These are phyloP conservation scores for Keithomyces neogunnii DNA, from an alignment of 2,329 filamentous ascomycete genomes.

Conservation along the genomic window DNA sequence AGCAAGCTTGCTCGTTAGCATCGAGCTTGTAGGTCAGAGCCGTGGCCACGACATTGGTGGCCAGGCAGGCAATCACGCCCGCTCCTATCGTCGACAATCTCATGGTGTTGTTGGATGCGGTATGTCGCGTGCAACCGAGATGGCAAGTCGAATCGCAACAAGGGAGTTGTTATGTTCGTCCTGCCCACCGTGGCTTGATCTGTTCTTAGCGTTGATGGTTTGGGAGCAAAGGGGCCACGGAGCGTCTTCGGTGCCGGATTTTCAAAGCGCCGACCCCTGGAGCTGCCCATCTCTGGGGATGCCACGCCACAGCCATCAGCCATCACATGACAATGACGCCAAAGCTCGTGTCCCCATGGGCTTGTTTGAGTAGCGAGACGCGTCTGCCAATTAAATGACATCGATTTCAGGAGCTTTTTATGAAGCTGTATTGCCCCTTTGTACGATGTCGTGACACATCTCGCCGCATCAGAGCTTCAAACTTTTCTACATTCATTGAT, in stretches of 20 bases:
- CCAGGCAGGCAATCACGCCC: constrained; percentile 63
- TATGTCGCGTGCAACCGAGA: constrained; percentile 18
- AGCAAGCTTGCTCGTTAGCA: constrained; percentile 92
- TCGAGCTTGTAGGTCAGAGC: constrained; percentile 88
- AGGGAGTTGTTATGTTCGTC: neutral
- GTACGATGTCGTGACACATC: neutral
- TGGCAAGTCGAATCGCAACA: constrained; percentile 3
- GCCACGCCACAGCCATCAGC: neutral
- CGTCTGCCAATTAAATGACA: constrained; percentile 6
- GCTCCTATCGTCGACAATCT: constrained; percentile 52
- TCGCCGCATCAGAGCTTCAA: neutral
- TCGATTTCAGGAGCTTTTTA: neutral
- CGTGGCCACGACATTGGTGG: constrained; percentile 70
- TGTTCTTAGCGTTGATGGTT: neutral
- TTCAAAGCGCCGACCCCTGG: constrained; percentile 11
- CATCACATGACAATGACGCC: neutral
- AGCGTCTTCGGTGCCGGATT: constrained; percentile 13
- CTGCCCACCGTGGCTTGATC: constrained; percentile 6
- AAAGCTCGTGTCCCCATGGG: neutral
- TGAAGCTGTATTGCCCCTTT: neutral
- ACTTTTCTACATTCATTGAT: neutral
- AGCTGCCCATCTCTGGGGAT: neutral
- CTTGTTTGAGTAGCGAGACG: neutral
- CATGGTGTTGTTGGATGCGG: constrained; percentile 41
- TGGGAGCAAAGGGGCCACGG: constrained; percentile 10